Evolutionary conservation across 768 basidiomycete species (phyloP), one percentile per base, ranked within the genome.

Genomic region (Coprinopsis cinerea): DNA sequence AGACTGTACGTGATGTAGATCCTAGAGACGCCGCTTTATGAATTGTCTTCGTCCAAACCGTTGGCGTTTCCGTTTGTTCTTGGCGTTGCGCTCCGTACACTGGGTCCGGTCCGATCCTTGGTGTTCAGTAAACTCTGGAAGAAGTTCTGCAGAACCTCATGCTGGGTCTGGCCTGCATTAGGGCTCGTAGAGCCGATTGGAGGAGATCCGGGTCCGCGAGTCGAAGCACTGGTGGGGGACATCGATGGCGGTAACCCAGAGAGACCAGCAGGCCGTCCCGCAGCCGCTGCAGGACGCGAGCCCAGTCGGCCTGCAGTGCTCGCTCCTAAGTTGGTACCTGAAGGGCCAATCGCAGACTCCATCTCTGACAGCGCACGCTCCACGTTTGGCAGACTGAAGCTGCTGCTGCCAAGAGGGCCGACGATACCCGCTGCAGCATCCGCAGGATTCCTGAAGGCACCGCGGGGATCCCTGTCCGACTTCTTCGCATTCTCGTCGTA

Each of bases 401-500:
- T 88, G 57, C 84, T 87, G 62, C 84, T 88, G 47, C 88, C 88
- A 67, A 99, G 79, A 0, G 95, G 95, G 1, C 95, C 95, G 10
- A 99, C 95, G 41, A 96, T 82, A 23, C 94, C 92, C 1, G 84
- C 78, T 2, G 77, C 64, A 3, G 75, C 67, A 48, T 88, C 87
- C 37, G 77, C 69, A 0, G 85, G 85, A 51, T 87, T 87, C 49
- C 88, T 78, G 78, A 96, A 96, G 2, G 86, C 81, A 14, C 83
- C 83, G 27, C 92, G 84, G 18, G 92, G 92, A 68, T 97, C 93
- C 48, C 88, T 79, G 57, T 92, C 89, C 0, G 88, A 77, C 58
- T 93, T 94, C 67, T 90, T 91, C 34, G 88, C 78, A 54, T 95
- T 88, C 60, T 91, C 82, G 65, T 95, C 93, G 66, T 92, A 92